Evolutionary conservation across 176 grass and related monocot genomes (phyloP), one percentile per base, ranked within the genome.

Genomic region (Urochloa ruziziensis): DNA sequence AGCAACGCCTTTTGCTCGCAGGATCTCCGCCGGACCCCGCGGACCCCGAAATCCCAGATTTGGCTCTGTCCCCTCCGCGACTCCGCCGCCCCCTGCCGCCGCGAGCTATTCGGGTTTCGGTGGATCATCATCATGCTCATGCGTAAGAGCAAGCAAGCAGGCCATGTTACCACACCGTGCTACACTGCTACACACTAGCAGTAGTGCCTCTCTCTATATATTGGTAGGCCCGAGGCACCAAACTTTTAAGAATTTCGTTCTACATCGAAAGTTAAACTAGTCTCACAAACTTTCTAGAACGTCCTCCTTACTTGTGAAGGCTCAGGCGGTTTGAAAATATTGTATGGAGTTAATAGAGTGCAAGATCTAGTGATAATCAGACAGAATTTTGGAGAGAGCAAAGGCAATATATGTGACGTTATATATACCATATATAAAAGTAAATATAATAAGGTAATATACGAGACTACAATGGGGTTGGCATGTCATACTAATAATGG

Each of bases 1-100:
- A 89, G 82, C 61, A 61, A 75, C 75, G 49, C 27, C 28, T 62
- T 27, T 63, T 57, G 24, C 43, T 76, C 52, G 11, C 15, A 46
- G 81, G 87, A 84, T 84, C 75, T 47, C 17, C 24, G 1, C 19
- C 2, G 10, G 67, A 35, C 7, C 80, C 74, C 34, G 33, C 42
- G 10, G 35, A 3, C 77, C 15, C 33, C 36, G 16, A 33, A 62
- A 77, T 58, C 65, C n/a, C 39, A 48, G 66, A 73, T 88, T 84
- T 30, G 74, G 36, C 44, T 32, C 13, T 34, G 59, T 79, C 56
- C 43, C 70, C 18, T n/a, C n/a, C n/a, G n/a, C n/a, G n/a, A n/a
- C n/a, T n/a, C n/a, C n/a, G n/a, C n/a, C n/a, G n/a, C n/a, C 25
- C 12, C 61, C 4, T 40, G 15, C 14, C 4, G 4, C 18, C 39